These are phyloP conservation scores for Talaromyces wortmannii DNA, from an alignment of 495 filamentous ascomycete genomes.

Conservation along the genomic window DNA sequence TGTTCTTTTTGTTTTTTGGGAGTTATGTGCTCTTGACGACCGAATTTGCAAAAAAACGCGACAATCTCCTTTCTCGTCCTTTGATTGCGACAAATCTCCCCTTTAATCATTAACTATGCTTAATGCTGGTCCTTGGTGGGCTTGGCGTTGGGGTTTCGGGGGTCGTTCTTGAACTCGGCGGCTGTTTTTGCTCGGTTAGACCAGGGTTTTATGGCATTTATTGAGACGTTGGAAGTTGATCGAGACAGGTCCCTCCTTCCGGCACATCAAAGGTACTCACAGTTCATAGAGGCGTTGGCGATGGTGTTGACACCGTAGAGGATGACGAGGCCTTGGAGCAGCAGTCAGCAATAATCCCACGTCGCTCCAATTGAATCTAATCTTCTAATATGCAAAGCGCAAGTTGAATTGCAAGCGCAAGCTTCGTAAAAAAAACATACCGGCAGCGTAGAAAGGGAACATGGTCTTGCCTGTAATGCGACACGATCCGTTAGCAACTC, in stretches of 20 bases:
- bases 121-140: slow-evolving; percentile 35
- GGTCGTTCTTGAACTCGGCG: slow-evolving; percentile 93
- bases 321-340: slow-evolving; percentile 62
- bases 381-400: background rate
- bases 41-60: background rate
- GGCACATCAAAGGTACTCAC: slow-evolving; percentile 45
- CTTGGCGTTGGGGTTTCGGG: slow-evolving; percentile 74
- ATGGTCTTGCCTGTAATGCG: slow-evolving; percentile 67
- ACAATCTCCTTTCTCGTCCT: background rate
- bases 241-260: too few relatives aligned
- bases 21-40: background rate
- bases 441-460: slow-evolving; percentile 88
- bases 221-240: background rate
- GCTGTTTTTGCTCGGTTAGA: slow-evolving; percentile 38
- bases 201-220: background rate
- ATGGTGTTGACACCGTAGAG: slow-evolving; percentile 82
- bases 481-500: slow-evolving; percentile 18
- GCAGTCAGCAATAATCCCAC: slow-evolving; percentile 20
- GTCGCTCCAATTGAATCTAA: background rate
- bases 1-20: background rate
- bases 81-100: background rate
- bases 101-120: slow-evolving; percentile 4
- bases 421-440: slow-evolving; percentile 48
- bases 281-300: slow-evolving; percentile 58
- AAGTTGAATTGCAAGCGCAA: too few relatives aligned